These are phyloP conservation scores for Rhipidocladum racemiflorum DNA, from an alignment of 176 grass and related monocot species.

Conservation along the genomic window DNA sequence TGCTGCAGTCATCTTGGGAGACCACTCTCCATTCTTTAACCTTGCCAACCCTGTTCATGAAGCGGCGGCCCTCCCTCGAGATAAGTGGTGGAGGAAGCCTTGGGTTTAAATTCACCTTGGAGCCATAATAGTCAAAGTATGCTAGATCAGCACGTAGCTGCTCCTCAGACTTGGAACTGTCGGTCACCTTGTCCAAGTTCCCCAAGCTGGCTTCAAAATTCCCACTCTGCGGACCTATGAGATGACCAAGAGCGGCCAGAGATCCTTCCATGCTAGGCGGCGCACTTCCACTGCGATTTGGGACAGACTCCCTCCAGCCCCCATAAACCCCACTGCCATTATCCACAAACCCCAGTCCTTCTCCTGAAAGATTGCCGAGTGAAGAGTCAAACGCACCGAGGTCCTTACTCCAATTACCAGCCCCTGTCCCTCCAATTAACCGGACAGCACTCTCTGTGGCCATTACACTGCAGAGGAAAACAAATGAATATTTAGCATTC, in stretches of 20 bases:
- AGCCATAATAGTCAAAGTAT: slow-evolving; percentile 87
- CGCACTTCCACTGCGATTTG: slow-evolving; percentile 87
- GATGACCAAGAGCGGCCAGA: slow-evolving; percentile 59
- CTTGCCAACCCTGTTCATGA: slow-evolving; percentile 64
- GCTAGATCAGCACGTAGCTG: slow-evolving; percentile 70
- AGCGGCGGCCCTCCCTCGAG: slow-evolving; percentile 68
- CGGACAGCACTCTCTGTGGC: slow-evolving; percentile 79
- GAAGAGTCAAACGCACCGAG: slow-evolving; percentile 41
- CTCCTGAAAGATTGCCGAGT: slow-evolving; percentile 50
- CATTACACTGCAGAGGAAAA: slow-evolving; percentile 53
- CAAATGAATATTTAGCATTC: slow-evolving; percentile 2
- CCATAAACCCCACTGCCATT: slow-evolving; percentile 47
- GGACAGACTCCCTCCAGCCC: slow-evolving; percentile 54
- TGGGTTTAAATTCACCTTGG: slow-evolving; percentile 89
- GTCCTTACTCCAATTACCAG: slow-evolving; percentile 71
- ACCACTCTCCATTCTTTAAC: slow-evolving; percentile 59
- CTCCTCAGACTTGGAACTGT: slow-evolving; percentile 60
- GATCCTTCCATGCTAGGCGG: slow-evolving; percentile 98
- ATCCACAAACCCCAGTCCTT: slow-evolving; percentile 62
- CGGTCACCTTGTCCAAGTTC: slow-evolving; percentile 32
- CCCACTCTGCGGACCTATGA: slow-evolving; percentile 43
- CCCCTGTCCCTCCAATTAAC: slow-evolving; percentile 52
- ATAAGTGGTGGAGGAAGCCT: slow-evolving; percentile 92
- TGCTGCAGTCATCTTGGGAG: slow-evolving; percentile 46
- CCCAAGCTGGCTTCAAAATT: slow-evolving; percentile 52